Percentiles rank a stretch among this genome's conserved stretches.
phyloP scores from a whole-genome alignment of 2,329 filamentous ascomycete genomes.

The Colletotrichum abscissum region DNA sequence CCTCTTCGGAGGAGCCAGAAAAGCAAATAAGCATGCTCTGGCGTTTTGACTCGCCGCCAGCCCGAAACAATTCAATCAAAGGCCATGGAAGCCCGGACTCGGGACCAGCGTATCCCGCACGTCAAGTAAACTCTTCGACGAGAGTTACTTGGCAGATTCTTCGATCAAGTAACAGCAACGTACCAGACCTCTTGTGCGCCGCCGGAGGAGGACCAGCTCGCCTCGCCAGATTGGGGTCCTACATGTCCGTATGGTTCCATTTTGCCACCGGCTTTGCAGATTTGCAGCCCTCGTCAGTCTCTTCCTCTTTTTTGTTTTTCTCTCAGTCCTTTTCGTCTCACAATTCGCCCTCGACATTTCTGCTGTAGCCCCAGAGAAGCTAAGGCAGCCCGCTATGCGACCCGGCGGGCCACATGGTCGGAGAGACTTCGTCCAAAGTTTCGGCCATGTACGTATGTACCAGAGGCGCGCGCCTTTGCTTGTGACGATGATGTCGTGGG shows the following conservation, averaged over 20 bases:
- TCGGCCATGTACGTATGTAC: slow-evolving; percentile 29
- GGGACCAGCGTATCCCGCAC: slow-evolving; percentile 5
- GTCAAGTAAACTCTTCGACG: neutral
- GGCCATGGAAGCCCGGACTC: slow-evolving; percentile 7
- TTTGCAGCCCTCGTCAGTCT: slow-evolving; percentile 23
- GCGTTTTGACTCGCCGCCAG: slow-evolving; percentile 25
- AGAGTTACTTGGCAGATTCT: slow-evolving; percentile 6
- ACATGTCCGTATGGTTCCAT: slow-evolving; percentile 50
- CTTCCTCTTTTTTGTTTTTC: slow-evolving; percentile 8
- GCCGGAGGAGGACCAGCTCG: slow-evolving; percentile 5
- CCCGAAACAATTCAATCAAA: slow-evolving; percentile 7
- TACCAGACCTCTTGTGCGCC: neutral
- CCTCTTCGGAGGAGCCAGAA: slow-evolving; percentile 10
- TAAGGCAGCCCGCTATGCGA: slow-evolving; percentile 32
- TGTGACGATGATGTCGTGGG: slow-evolving; percentile 33
- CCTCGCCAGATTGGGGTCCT: slow-evolving; percentile 47
- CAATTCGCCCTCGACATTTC: slow-evolving; percentile 35
- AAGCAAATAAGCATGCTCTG: slow-evolving; percentile 29
- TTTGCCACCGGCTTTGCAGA: slow-evolving; percentile 58
- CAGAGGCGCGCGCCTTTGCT: slow-evolving; percentile 35
- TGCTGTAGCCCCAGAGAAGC: slow-evolving; percentile 29
- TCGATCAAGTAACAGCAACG: neutral
- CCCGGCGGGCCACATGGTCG: slow-evolving; percentile 32
- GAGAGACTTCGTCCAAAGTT: slow-evolving; percentile 31
- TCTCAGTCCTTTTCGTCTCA: neutral